Conservation (phyloP, 2,329 filamentous ascomycete species). For the Dactylellina haptotyla region DNA sequence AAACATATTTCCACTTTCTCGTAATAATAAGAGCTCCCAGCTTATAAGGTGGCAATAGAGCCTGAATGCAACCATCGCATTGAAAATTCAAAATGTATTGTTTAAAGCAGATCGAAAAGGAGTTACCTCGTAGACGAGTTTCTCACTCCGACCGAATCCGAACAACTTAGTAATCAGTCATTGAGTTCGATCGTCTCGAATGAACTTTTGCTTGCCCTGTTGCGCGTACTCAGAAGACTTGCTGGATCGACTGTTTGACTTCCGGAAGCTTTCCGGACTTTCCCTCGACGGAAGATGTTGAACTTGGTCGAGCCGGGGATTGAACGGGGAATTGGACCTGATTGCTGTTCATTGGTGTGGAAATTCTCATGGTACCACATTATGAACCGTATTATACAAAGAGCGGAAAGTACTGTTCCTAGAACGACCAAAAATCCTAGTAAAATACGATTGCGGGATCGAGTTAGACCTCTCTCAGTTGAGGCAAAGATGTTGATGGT, state of each 20-base stretch:
- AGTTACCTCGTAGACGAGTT: neutral
- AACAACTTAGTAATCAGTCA: conserved; percentile 15
- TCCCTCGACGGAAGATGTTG: conserved; percentile 4
- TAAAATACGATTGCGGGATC: too few species aligned
- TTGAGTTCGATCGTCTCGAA: conserved; percentile 31
- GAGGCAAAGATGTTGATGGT: too few species aligned
- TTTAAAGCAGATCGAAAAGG: neutral
- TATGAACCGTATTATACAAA: too few species aligned
- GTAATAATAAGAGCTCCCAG: neutral
- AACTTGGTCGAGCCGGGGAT: neutral
- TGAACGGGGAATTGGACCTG: neutral
- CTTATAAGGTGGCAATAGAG: conserved; percentile 4
- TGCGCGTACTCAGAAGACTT: conserved; percentile 8
- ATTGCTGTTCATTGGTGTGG: neutral
- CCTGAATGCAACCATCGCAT: neutral
- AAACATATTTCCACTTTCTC: neutral
- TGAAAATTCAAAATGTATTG: neutral
- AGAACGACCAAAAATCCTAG: too few species aligned
- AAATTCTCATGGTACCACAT: too few species aligned
- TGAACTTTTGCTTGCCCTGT: conserved; percentile 27
- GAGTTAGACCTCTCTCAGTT: too few species aligned
- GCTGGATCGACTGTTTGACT: conserved; percentile 14
- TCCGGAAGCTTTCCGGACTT: conserved; percentile 23
- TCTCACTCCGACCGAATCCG: conserved; percentile 8
- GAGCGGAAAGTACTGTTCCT: too few species aligned